Base-by-base conservation (phyloP, 2,329 filamentous ascomycete genomes). In the Periconia sp. region DNA sequence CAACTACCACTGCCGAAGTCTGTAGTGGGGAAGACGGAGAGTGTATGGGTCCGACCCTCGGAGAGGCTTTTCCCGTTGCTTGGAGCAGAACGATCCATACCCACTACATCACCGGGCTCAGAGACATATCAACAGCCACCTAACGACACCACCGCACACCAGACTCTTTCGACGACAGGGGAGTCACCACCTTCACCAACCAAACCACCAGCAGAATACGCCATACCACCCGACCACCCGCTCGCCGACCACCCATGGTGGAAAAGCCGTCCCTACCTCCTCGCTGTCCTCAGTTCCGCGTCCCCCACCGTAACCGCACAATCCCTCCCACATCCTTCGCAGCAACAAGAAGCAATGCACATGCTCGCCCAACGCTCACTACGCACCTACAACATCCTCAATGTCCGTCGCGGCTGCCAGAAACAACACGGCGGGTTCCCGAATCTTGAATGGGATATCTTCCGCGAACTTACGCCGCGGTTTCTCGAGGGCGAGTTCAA, bases 361-460 rank as follows among this genome's bases (percentile, higher is more conserved):
- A 45, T 45, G 43, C 43, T 45, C 7, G 43, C 43, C 23, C 43
- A 45, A 23, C 43, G 43, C 20, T 31, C 23, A 6, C 20, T 8
- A 14, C 43, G 43, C 14, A 17, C 15, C 11, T 30, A 31, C 23
- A 45, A 45, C 17, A 45, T 45, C 2, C 27, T 45, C 2, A 45
- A 45, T 18, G 3, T 45, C 5, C 43, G 15, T 7, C 43, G 43
- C 20, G 43, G 43, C 1, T 45, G 43, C 27, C 43, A 45, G 43
- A 23, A 30, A 8, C 13, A 23, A 6, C 43, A 31, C 14, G 43
- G 42, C 2, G 42, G 43, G 2, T 45, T 45, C 19, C 43, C 43
- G 20, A 31, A 45, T n/a, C 43, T 45, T 8, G 43, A 45, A n/a
- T 45, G 27, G 43, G 43, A 45, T 17, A 45, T 45, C 19, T 45